Conservation (phyloP, 1,284 basidiomycete genomes). For the Pyrrhoderma noxium region DNA sequence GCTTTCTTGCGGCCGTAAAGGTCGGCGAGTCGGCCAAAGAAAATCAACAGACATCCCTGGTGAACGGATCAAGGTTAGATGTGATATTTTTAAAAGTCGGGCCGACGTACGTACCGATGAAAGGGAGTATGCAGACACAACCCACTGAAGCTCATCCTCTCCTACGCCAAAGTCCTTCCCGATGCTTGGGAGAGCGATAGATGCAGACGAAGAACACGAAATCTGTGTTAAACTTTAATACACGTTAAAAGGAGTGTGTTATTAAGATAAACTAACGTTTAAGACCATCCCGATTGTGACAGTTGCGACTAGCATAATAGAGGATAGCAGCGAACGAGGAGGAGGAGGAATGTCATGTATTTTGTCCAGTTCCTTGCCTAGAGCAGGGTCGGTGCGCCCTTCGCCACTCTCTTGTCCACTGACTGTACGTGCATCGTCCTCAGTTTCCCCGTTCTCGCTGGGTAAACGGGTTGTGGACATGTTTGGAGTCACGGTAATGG, state of each 20-base stretch:
- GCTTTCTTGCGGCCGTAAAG: constrained; percentile 60
- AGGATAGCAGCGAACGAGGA: too few species aligned
- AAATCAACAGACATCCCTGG: constrained; percentile 65
- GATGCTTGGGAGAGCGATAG: constrained; percentile 60
- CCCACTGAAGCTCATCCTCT: constrained; percentile 57
- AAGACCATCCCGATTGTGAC: constrained; percentile 49
- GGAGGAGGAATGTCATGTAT: too few species aligned
- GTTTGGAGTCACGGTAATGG: too few species aligned
- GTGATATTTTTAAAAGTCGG: constrained; percentile 22
- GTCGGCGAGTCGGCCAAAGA: constrained; percentile 67
- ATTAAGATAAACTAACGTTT: constrained; percentile 29
- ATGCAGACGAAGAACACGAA: constrained; percentile 31
- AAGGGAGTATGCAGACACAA: constrained; percentile 39
- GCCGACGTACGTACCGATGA: constrained; percentile 29
- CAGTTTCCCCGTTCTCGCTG: too few species aligned
- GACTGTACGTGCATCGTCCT: too few species aligned
- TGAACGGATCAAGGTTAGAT: constrained; percentile 19
- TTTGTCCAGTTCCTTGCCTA: too few species aligned
- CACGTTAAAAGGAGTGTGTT: constrained; percentile 3
- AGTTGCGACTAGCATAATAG: constrained; percentile 37
- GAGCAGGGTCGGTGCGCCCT: too few species aligned
- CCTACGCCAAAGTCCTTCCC: constrained; percentile 42
- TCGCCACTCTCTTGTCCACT: too few species aligned
- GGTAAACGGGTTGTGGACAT: too few species aligned
- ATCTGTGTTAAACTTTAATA: constrained; percentile 33